Evolutionary conservation across 2,329 filamentous ascomycete species (phyloP), one percentile per base, ranked within the genome.

Genomic region (Exophiala xenobiotica): DNA sequence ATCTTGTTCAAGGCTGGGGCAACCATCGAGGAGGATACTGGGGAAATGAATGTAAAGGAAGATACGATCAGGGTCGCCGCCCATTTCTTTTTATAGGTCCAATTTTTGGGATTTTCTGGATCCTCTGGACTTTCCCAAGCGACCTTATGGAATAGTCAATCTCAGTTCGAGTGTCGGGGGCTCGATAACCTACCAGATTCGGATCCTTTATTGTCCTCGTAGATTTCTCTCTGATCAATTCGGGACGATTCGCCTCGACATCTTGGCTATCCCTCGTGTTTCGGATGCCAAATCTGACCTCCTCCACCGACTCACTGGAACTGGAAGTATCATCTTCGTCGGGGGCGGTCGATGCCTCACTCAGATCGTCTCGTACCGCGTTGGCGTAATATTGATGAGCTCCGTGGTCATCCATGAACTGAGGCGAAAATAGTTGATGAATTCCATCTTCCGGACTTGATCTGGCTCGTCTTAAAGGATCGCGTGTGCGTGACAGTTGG

Each of bases 21-120:
- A 2, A 79, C 64, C 76, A 86, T 85, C 27, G 79, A 80, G 3
- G 79, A 82, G 1, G 82, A 80, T 20, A 86, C 79, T 0, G 83
- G 82, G 2, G 81, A 82, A 53, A 85, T 79, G 57, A 85, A 75
- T 2, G 80, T 82, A 63, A 83, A 83, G 43, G 72, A 68, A 0
- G 81, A 76, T 23, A 83, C 70, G 47, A 81, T 71, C 31, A 80
- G 68, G 2, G 79, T 76, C 16, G 76, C 75, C 1, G 68, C 67
- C 82, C 81, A 85, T 65, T 83, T 85, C 63, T 74, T 77, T 24
- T 65, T 68, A 23, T 67, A 68, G 0, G 71, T 53, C 81, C 82
- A 86, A 65, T 83, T 82, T 49, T 71, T 70, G 1, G 74, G 73
- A 43, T 76, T 74, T 4, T 67, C 65, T 0, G 70, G 70, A 48